These are phyloP conservation scores for Dactylonectria estremocensis DNA, from an alignment of 2,329 filamentous ascomycete genomes.

Conservation along the genomic window DNA sequence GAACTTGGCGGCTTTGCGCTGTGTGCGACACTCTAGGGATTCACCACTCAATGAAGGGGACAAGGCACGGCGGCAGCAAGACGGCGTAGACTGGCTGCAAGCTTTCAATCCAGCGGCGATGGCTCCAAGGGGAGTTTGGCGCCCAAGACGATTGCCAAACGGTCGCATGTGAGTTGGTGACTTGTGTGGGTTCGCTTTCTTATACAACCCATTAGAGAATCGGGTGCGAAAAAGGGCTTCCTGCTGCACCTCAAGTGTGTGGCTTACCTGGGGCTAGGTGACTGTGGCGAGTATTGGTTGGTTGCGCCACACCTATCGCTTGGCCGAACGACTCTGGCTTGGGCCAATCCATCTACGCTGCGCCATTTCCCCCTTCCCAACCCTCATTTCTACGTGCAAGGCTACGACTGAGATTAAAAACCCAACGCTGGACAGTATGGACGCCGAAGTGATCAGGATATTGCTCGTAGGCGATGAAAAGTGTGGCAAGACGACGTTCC, in stretches of 20 bases:
- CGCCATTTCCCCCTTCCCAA: slow-evolving; percentile 21
- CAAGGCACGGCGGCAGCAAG: slow-evolving; percentile 7
- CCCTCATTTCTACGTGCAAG: slow-evolving; percentile 2
- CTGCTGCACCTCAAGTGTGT: slow-evolving; percentile 34
- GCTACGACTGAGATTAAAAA: slow-evolving; percentile 1
- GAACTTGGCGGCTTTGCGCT: slow-evolving; percentile 36
- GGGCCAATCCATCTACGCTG: not conserved
- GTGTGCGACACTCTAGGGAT: slow-evolving; percentile 27
- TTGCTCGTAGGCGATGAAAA: slow-evolving; percentile 72
- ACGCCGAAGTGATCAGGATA: slow-evolving; percentile 65
- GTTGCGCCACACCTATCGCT: slow-evolving; percentile 32
- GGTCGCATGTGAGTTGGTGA: slow-evolving; percentile 51
- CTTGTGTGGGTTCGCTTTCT: slow-evolving; percentile 45
- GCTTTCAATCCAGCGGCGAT: slow-evolving; percentile 34
- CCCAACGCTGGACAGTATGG: slow-evolving; percentile 54
- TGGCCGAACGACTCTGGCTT: not conserved
- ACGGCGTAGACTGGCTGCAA: slow-evolving; percentile 14
- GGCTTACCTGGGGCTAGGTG: slow-evolving; percentile 29
- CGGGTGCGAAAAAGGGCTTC: slow-evolving; percentile 44
- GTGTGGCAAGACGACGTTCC: slow-evolving; percentile 74
- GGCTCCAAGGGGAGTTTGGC: slow-evolving; percentile 45
- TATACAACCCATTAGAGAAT: slow-evolving; percentile 43
- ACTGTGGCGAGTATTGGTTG: slow-evolving; percentile 29
- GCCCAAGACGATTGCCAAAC: slow-evolving; percentile 45
- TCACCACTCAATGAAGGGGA: slow-evolving; percentile 45